A percentile compares a stretch with the other conserved stretches of the same genome.
Conservation (phyloP, 257 asterid species). For the Nicotiana otophora region DNA sequence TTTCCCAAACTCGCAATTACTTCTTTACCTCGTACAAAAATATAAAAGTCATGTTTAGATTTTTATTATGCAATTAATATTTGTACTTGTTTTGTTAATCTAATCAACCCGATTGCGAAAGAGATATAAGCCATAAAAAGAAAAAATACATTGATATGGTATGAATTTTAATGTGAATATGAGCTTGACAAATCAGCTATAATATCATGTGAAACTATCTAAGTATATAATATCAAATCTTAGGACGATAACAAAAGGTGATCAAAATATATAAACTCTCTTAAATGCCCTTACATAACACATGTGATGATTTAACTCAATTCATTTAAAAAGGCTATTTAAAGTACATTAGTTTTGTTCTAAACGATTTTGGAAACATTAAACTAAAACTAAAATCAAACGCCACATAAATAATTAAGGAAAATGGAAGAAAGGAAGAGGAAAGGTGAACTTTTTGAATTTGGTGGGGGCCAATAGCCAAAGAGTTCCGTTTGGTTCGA, state of each 20-base stretch:
- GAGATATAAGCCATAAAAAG: too few species aligned
- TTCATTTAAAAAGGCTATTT: neutral
- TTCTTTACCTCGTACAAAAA: neutral
- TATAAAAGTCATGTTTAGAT: neutral
- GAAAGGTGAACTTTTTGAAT: neutral
- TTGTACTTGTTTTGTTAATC: too few species aligned
- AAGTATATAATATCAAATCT: too few species aligned
- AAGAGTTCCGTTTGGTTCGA: constrained; percentile 5
- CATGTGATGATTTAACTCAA: neutral
- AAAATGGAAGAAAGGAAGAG: neutral
- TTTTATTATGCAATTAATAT: too few species aligned
- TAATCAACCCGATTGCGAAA: too few species aligned
- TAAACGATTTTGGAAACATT: neutral
- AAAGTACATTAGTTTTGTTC: neutral
- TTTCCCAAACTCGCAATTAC: neutral
- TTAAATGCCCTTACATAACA: neutral
- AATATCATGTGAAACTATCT: too few species aligned
- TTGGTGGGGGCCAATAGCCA: neutral
- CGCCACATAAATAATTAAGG: neutral
- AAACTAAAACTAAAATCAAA: neutral
- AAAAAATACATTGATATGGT: too few species aligned
- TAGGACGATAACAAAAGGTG: too few species aligned
- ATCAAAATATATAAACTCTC: neutral
- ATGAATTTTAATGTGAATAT: too few species aligned
- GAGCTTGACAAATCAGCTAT: neutral